Conservation (phyloP, 106 monocot species). For the Phalaenopsis aphrodite region DNA sequence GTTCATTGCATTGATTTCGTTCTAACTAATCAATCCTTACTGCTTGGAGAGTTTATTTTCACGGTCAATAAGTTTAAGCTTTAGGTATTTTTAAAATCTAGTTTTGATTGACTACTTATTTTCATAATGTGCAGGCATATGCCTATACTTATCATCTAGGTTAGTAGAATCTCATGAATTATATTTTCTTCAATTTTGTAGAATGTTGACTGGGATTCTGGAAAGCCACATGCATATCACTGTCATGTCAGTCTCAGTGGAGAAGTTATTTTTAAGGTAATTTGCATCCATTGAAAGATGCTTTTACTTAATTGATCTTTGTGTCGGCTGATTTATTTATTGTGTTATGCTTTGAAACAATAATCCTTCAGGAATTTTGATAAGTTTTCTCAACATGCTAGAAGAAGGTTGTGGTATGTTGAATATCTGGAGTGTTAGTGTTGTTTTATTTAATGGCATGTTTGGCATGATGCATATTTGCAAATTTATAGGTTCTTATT, state of each 20-base stretch:
- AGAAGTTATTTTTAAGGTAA: conserved; percentile 24
- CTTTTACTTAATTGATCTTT: background rate
- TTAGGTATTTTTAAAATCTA: background rate
- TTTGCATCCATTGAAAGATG: background rate
- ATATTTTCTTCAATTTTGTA: conserved; percentile 13
- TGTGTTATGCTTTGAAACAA: no score
- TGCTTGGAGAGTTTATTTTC: background rate
- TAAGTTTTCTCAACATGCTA: no score
- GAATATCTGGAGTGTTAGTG: no score
- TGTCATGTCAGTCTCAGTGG: conserved; percentile 40
- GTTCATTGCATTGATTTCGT: background rate
- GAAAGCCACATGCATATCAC: conserved; percentile 39
- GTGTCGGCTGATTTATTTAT: no score
- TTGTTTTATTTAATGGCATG: no score
- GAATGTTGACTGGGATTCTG: conserved; percentile 40
- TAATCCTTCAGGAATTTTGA: no score
- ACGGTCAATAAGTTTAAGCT: background rate
- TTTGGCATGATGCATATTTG: no score
- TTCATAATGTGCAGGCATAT: background rate
- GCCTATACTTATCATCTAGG: background rate
- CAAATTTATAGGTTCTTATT: no score
- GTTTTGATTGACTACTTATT: background rate
- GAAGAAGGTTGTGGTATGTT: no score
- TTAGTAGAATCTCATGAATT: background rate
- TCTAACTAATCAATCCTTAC: background rate